Conservation (phyloP, 2,329 filamentous ascomycete species). For the Magnaporthiopsis incrustans region DNA sequence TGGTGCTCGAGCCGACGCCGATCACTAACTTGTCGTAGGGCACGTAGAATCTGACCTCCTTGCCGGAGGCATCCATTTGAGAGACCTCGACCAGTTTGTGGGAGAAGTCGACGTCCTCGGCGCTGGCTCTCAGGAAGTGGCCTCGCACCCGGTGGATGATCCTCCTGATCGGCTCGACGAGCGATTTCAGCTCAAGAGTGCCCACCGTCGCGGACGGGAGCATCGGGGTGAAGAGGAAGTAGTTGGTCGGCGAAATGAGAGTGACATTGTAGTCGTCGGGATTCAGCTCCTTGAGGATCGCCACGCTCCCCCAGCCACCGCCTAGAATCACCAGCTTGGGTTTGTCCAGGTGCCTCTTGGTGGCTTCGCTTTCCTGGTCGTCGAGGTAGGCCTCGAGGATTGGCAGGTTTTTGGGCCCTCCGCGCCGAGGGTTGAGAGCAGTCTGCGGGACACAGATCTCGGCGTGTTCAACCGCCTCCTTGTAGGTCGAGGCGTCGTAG, state of each 20-base stretch:
- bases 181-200: slow-evolving; percentile 79
- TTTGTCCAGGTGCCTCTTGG: slow-evolving; percentile 70
- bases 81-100: slow-evolving; percentile 84
- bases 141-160: slow-evolving; percentile 72
- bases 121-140: slow-evolving; percentile 82
- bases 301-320: slow-evolving; percentile 91
- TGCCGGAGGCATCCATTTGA: slow-evolving; percentile 60
- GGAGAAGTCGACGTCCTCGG: slow-evolving; percentile 85
- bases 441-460: slow-evolving; percentile 81
- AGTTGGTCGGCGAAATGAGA: slow-evolving; percentile 87
- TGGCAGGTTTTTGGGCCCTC: slow-evolving; percentile 91
- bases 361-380: slow-evolving; percentile 76
- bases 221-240: slow-evolving; percentile 98
- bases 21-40: slow-evolving; percentile 96
- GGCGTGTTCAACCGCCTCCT: slow-evolving; percentile 53
- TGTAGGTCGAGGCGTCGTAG: slow-evolving; percentile 90
- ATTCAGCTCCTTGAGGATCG: slow-evolving; percentile 81
- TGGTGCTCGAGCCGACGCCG: slow-evolving; percentile 85
- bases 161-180: slow-evolving; percentile 86
- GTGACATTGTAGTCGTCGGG: slow-evolving; percentile 94
- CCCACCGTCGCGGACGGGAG: slow-evolving; percentile 94
- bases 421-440: slow-evolving; percentile 70
- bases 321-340: slow-evolving; percentile 88
- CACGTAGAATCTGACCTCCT: slow-evolving; percentile 79
- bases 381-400: slow-evolving; percentile 84